Percentiles rank a stretch among this genome's conserved stretches.
phyloP scores from a whole-genome alignment of 345 rosid genomes.

The Brassica napus region DNA sequence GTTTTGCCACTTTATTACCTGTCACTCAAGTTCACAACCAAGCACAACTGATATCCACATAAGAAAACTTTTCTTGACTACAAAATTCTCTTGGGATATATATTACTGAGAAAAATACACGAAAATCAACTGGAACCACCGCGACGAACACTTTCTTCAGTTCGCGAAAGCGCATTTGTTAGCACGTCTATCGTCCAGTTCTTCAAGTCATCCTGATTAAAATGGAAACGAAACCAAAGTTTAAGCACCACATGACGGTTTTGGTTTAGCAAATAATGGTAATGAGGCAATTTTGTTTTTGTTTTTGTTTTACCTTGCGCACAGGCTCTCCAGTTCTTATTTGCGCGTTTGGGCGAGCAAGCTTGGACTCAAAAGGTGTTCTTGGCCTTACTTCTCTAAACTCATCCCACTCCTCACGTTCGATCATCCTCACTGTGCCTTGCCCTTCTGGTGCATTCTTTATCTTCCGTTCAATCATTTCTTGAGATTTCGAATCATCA shows the following conservation, averaged over 20 bases:
- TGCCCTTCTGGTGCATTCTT: slow-evolving; percentile 78
- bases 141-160: slow-evolving; percentile 62
- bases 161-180: slow-evolving; percentile 69
- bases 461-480: slow-evolving; percentile 81
- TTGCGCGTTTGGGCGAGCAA: slow-evolving; percentile 82
- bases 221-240: neutral
- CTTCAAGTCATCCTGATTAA: slow-evolving; percentile 71
- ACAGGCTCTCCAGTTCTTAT: slow-evolving; percentile 82
- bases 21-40: slow-evolving; percentile 1
- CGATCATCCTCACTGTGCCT: slow-evolving; percentile 82
- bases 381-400: slow-evolving; percentile 87
- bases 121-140: slow-evolving; percentile 37
- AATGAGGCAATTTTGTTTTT: neutral
- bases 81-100: neutral
- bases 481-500: slow-evolving; percentile 83
- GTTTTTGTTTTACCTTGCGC: slow-evolving; percentile 47
- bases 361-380: slow-evolving; percentile 94
- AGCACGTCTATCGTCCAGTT: slow-evolving; percentile 93
- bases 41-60: neutral
- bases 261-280: neutral
- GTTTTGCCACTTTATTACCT: slow-evolving; percentile 4
- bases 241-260: neutral
- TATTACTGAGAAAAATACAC: neutral
- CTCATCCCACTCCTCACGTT: slow-evolving; percentile 86
- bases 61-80: neutral